Evolutionary conservation across 1,284 basidiomycete genomes (phyloP).

Genomic region (Rhodofomes roseus): DNA sequence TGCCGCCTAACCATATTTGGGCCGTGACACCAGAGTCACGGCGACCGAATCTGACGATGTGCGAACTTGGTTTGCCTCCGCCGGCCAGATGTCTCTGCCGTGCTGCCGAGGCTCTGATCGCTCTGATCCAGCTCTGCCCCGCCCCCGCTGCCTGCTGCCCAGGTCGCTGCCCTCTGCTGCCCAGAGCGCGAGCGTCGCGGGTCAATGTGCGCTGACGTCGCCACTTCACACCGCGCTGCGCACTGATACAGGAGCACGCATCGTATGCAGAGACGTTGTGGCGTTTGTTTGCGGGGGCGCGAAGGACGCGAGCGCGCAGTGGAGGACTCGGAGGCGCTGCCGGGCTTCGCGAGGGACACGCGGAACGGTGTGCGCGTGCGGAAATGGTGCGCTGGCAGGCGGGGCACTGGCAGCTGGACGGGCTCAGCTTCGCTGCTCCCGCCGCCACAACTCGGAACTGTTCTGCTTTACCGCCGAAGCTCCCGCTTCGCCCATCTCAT

Average conservation of each 20-base stretch:
- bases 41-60: not conserved
- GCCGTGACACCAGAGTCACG: not conserved
- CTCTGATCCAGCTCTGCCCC: slow-evolving; percentile 3
- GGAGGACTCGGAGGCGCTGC: not conserved
- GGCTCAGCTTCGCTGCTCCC: not conserved
- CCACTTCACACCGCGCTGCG: not conserved
- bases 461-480: slow-evolving; percentile 5
- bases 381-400: not conserved
- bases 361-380: not conserved
- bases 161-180: not conserved
- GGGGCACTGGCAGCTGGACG: not conserved
- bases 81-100: not conserved
- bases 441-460: slow-evolving; percentile 15
- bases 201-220: slow-evolving; percentile 1
- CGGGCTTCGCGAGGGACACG: not conserved
- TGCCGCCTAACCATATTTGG: not conserved
- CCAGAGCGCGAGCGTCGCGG: too few relatives aligned
- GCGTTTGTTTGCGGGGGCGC: not conserved
- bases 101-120: slow-evolving; percentile 4
- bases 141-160: not conserved
- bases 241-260: not conserved
- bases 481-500: slow-evolving; percentile 2
- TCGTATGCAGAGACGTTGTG: slow-evolving; percentile 2
- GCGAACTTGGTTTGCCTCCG: slow-evolving; percentile 3
- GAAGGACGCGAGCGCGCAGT: not conserved